These are phyloP conservation scores for Myxozyma sirexii DNA, from an alignment of 805 yeast species.

Conservation along the genomic window DNA sequence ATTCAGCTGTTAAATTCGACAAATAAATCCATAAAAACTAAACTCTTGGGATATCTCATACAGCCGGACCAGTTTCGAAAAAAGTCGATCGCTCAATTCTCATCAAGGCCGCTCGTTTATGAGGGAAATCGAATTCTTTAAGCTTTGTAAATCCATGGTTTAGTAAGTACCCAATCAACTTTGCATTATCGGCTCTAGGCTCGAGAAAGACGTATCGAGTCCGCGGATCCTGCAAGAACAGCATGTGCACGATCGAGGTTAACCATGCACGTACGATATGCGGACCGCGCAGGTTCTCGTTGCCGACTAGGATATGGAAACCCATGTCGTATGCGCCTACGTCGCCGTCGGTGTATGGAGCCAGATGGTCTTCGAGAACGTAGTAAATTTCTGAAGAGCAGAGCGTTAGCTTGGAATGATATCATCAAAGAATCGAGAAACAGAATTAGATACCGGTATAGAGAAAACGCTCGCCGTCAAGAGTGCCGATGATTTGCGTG, in stretches of 20 bases:
- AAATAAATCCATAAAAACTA: too few species aligned
- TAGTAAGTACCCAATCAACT: conserved; percentile 34
- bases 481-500: conserved; percentile 32
- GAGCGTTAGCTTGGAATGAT: not conserved
- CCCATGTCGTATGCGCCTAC: conserved; percentile 36
- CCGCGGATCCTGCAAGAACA: conserved; percentile 34
- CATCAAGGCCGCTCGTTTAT: conserved; percentile 39
- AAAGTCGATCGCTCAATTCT: conserved; percentile 31
- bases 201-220: conserved; percentile 35
- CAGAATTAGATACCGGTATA: conserved; percentile 25
- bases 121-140: conserved; percentile 38
- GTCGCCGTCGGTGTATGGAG: conserved; percentile 29
- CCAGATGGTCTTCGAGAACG: conserved; percentile 37
- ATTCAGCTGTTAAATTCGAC: too few species aligned
- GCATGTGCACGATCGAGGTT: conserved; percentile 34
- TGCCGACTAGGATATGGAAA: conserved; percentile 38
- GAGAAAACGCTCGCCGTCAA: conserved; percentile 32
- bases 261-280: conserved; percentile 37
- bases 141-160: conserved; percentile 29
- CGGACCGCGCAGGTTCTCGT: conserved; percentile 38
- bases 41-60: too few species aligned
- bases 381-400: conserved; percentile 35
- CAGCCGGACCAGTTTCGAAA: conserved; percentile 20
- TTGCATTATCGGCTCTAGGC: conserved; percentile 37
- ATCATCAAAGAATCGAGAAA: not conserved